phyloP scores from a whole-genome alignment of 164 flowering plant species.

The Tetracentron sinense region DNA sequence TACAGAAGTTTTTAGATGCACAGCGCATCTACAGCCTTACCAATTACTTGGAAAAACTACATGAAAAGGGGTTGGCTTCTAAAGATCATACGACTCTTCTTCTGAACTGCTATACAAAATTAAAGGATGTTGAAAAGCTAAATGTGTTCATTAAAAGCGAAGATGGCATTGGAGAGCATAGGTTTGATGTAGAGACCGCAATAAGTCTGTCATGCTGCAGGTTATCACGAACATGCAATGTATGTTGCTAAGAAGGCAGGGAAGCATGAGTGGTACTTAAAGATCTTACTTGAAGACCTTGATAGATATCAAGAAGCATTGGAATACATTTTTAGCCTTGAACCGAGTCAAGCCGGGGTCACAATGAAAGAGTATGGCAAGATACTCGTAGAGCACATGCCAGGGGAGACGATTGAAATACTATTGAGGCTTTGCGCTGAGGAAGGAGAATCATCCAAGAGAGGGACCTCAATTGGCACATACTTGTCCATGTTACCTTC shows the following conservation, averaged over 20 bases:
- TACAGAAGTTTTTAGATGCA: slow-evolving; percentile 97
- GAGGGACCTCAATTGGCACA: slow-evolving; percentile 41
- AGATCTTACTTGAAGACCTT: slow-evolving; percentile 96
- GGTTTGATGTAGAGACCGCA: slow-evolving; percentile 97
- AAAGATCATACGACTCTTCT: slow-evolving; percentile 97
- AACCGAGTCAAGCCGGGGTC: slow-evolving; percentile 88
- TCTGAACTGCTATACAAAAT: slow-evolving; percentile 89
- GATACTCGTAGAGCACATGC: slow-evolving; percentile 90
- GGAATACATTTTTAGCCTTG: slow-evolving; percentile 87
- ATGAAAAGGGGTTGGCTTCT: slow-evolving; percentile 92
- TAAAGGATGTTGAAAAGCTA: slow-evolving; percentile 91
- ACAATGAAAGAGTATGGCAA: slow-evolving; percentile 95
- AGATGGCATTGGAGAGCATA: slow-evolving; percentile 80
- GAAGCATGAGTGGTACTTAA: slow-evolving; percentile 90
- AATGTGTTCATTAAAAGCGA: slow-evolving; percentile 83
- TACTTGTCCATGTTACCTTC: slow-evolving; percentile 82
- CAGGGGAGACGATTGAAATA: slow-evolving; percentile 79
- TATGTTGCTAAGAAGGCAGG: slow-evolving; percentile 97
- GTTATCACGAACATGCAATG: slow-evolving; percentile 99
- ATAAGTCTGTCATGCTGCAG: slow-evolving; percentile 97
- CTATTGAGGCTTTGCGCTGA: slow-evolving; percentile 87
- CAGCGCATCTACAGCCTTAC: slow-evolving; percentile 98
- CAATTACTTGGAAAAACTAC: slow-evolving; percentile 92
- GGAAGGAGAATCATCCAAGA: slow-evolving; percentile 54
- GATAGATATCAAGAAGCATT: slow-evolving; percentile 85